These are phyloP conservation scores for Stevia rebaudiana DNA, from an alignment of 140 eudicot genomes.

Conservation along the genomic window DNA sequence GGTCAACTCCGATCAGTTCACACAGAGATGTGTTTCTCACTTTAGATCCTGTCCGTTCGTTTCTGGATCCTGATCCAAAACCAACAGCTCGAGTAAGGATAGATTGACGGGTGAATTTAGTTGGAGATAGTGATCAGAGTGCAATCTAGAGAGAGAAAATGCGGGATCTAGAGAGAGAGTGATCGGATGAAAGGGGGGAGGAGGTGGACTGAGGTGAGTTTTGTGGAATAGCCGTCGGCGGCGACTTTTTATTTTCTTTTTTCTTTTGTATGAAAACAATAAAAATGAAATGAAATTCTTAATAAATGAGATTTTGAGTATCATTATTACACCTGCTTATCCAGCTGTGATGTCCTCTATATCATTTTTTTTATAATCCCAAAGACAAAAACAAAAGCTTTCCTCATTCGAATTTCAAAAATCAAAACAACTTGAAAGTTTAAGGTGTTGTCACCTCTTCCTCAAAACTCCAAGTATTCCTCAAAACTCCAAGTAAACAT, in stretches of 20 bases:
- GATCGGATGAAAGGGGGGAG: slow-evolving; percentile 12
- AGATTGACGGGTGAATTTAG: background rate
- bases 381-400: no score
- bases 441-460: no score
- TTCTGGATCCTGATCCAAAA: slow-evolving; percentile 26
- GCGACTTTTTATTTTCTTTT: slow-evolving; percentile 9
- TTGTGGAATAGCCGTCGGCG: slow-evolving; percentile 61
- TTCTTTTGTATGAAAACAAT: background rate
- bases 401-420: no score
- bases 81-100: background rate
- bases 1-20: slow-evolving; percentile 48
- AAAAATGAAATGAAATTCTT: background rate
- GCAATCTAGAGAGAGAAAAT: slow-evolving; percentile 13
- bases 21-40: slow-evolving; percentile 26
- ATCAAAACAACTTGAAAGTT: no score
- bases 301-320: slow-evolving; percentile 8
- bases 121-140: background rate
- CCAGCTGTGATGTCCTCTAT: no score
- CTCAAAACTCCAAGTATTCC: no score
- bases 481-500: no score
- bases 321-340: slow-evolving; percentile 23
- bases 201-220: slow-evolving; percentile 37
- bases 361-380: no score
- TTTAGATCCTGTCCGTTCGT: slow-evolving; percentile 50
- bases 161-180: slow-evolving; percentile 68